These are phyloP conservation scores for Sphaerulina populicola DNA, from an alignment of 2,329 filamentous ascomycete genomes.

Conservation along the genomic window DNA sequence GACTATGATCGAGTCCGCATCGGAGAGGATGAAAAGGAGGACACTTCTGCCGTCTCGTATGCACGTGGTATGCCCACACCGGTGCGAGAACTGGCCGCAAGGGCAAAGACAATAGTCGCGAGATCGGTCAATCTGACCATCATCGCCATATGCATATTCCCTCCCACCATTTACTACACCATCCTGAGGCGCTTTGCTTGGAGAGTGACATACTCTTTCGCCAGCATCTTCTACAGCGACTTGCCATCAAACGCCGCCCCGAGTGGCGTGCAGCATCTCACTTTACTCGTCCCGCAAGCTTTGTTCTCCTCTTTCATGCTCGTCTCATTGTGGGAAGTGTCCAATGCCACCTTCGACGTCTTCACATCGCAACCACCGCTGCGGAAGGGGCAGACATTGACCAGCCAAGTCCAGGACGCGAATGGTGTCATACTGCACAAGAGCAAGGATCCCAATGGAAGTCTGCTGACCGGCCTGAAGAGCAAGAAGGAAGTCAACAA, in stretches of 20 bases:
- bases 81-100: constrained; percentile 2
- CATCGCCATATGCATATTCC: constrained; percentile 16
- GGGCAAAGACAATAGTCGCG: constrained; percentile 15
- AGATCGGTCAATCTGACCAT: constrained; percentile 18
- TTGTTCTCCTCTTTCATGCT: constrained; percentile 58
- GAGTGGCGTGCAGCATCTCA: constrained; percentile 43
- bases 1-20: constrained; percentile 63
- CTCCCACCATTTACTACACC: constrained; percentile 50
- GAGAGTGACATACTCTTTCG: constrained; percentile 60
- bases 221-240: constrained; percentile 61
- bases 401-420: constrained; percentile 60
- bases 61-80: constrained; percentile 6
- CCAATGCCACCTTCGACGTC: constrained; percentile 69
- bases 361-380: constrained; percentile 73
- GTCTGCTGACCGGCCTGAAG: constrained; percentile 72
- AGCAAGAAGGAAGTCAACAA: constrained; percentile 72
- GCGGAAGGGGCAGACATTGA: constrained; percentile 77
- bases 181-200: constrained; percentile 58
- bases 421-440: constrained; percentile 23
- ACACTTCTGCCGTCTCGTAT: neutral
- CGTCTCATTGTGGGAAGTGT: constrained; percentile 64
- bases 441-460: constrained; percentile 69
- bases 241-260: constrained; percentile 59
- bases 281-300: constrained; percentile 19
- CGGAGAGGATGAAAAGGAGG: constrained; percentile 29